Conservation (phyloP, 129 eudicot genomes). For the Saposhnikovia divaricata region DNA sequence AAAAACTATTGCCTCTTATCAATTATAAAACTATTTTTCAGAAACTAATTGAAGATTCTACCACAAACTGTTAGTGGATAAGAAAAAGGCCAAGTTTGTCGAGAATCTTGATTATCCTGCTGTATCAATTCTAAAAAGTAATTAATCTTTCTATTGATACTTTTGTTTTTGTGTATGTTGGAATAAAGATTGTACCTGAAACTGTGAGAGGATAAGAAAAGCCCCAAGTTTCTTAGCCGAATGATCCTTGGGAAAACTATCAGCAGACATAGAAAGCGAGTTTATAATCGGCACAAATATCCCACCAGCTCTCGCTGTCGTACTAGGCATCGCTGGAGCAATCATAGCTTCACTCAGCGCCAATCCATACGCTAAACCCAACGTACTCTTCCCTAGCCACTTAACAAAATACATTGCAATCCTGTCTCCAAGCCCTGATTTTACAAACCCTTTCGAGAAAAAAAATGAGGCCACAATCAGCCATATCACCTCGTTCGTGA, state of each 20-base stretch:
- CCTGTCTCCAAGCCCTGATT: slow-evolving; percentile 75
- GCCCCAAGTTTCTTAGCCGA: slow-evolving; percentile 73
- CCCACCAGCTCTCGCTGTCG: slow-evolving; percentile 85
- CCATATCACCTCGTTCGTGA: slow-evolving; percentile 82
- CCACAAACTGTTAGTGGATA: not conserved
- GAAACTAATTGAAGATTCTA: too few species aligned
- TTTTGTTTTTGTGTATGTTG: not conserved
- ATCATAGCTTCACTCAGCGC: slow-evolving; percentile 53
- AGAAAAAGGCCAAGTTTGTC: not conserved
- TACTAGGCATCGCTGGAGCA: slow-evolving; percentile 73
- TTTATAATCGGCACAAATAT: slow-evolving; percentile 71
- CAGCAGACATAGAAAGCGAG: slow-evolving; percentile 47
- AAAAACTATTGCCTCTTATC: too few species aligned
- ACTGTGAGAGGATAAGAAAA: slow-evolving; percentile 51
- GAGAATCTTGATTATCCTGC: not conserved
- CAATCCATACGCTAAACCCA: slow-evolving; percentile 71
- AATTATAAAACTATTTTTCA: too few species aligned
- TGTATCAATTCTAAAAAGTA: not conserved
- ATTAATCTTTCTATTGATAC: not conserved
- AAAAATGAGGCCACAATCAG: slow-evolving; percentile 58
- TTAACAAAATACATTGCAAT: slow-evolving; percentile 57
- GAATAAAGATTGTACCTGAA: slow-evolving; percentile 42
- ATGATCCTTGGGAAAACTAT: slow-evolving; percentile 57
- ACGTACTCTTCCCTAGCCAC: slow-evolving; percentile 66
- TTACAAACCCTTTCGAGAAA: slow-evolving; percentile 65